phyloP scores from a whole-genome alignment of 2,329 filamentous ascomycete species.

The Niveomyces coronatus region DNA sequence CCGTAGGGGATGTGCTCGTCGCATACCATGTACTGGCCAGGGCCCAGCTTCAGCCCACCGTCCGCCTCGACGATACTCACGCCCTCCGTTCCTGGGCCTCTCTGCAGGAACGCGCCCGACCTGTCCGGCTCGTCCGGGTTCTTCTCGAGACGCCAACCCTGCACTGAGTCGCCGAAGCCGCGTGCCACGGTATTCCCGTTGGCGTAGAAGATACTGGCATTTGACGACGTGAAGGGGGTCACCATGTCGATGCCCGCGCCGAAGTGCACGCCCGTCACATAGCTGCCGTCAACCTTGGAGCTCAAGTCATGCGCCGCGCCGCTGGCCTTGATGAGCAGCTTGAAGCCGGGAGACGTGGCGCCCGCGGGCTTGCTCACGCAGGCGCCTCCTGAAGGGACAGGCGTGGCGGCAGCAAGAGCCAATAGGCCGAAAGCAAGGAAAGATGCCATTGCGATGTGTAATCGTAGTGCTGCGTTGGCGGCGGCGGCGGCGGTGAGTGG shows the following conservation, averaged over 20 bases:
- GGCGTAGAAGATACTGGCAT: neutral
- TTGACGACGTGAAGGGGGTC: neutral
- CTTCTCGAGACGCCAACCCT: neutral
- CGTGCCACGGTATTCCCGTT: constrained; percentile 1
- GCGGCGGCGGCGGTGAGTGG: neutral
- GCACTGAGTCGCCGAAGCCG: constrained; percentile 1
- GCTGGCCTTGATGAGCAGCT: neutral
- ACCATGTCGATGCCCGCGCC: constrained; percentile 3
- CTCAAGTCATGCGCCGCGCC: neutral
- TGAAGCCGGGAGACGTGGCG: neutral
- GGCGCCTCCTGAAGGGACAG: neutral
- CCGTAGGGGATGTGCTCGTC: constrained; percentile 3
- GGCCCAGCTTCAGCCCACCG: constrained; percentile 1
- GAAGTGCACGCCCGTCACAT: constrained; percentile 1
- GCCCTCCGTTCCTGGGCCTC: constrained; percentile 5
- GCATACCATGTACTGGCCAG: constrained; percentile 6
- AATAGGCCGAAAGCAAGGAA: neutral
- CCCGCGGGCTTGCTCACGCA: neutral
- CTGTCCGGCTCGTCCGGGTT: neutral
- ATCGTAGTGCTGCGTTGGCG: neutral
- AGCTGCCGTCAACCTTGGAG: neutral
- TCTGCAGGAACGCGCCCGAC: neutral
- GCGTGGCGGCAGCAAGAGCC: constrained; percentile 1
- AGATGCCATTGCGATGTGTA: neutral
- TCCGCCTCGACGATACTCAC: neutral